Percentiles rank a stretch among this genome's conserved stretches.
These are phyloP conservation scores for Sanghuangporus sanghuang DNA, from an alignment of 1,284 basidiomycete species.

Conservation along the genomic window DNA sequence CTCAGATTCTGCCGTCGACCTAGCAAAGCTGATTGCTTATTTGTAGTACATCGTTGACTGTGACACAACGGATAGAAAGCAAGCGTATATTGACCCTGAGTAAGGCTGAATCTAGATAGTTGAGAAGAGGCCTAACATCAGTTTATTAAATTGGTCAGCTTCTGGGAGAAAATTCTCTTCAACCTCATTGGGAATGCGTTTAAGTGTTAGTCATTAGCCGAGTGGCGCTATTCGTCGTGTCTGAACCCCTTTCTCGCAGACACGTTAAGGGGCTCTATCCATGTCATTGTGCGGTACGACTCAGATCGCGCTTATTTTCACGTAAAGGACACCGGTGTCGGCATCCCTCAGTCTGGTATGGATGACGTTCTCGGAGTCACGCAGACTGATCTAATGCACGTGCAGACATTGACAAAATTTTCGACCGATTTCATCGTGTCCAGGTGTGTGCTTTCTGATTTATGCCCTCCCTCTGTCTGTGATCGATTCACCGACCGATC, in stretches of 20 bases:
- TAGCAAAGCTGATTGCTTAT: not conserved
- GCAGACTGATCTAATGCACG: not conserved
- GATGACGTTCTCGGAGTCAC: not conserved
- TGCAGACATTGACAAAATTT: slow-evolving; percentile 24
- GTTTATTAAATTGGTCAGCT: slow-evolving; percentile 12
- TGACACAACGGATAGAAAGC: slow-evolving; percentile 16
- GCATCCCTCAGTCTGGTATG: slow-evolving; percentile 23
- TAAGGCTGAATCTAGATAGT: slow-evolving; percentile 6
- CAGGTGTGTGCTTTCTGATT: slow-evolving; percentile 6
- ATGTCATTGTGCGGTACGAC: slow-evolving; percentile 19
- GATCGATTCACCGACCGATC: not conserved
- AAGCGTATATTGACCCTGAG: slow-evolving; percentile 26
- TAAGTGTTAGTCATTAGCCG: slow-evolving; percentile 23
- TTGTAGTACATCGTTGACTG: slow-evolving; percentile 22
- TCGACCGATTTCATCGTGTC: slow-evolving; percentile 28
- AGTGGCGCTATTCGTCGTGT: not conserved
- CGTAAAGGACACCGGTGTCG: slow-evolving; percentile 26
- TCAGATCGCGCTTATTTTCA: slow-evolving; percentile 19
- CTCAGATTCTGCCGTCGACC: not conserved
- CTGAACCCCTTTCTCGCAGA: slow-evolving; percentile 13
- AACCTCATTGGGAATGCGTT: slow-evolving; percentile 30
- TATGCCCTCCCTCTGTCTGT: not conserved
- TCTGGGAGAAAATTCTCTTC: slow-evolving; percentile 31
- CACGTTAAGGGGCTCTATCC: slow-evolving; percentile 23
- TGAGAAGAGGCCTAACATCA: not conserved